phyloP scores from a whole-genome alignment of 2,329 filamentous ascomycete genomes.

The Fusarium camptoceras region DNA sequence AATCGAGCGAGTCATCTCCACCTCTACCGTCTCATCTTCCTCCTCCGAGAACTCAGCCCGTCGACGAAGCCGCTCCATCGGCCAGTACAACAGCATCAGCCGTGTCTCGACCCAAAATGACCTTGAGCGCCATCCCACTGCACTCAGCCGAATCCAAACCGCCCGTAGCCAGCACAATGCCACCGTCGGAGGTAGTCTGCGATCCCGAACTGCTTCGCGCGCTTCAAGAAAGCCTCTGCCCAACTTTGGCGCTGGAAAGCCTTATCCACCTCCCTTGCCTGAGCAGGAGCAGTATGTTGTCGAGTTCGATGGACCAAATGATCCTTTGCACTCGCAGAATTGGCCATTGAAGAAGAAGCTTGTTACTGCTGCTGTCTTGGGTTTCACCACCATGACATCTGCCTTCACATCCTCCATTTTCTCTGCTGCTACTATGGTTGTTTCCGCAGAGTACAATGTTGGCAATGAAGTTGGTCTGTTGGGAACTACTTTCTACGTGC shows the following conservation, averaged over 20 bases:
- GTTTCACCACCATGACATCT: conserved; percentile 77
- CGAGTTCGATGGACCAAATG: conserved; percentile 85
- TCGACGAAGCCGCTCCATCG: conserved; percentile 30
- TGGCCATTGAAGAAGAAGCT: conserved; percentile 86
- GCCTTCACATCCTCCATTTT: conserved; percentile 83
- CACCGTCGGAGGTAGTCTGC: conserved; percentile 71
- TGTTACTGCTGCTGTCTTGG: conserved; percentile 74
- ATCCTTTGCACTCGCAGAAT: conserved; percentile 88
- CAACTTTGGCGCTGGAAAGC: conserved; percentile 78
- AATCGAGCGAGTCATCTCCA: conserved; percentile 70
- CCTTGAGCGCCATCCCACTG: conserved; percentile 76
- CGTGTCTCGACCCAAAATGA: conserved; percentile 74
- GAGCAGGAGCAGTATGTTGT: conserved; percentile 82
- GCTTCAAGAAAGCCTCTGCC: conserved; percentile 71
- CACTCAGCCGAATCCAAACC: conserved; percentile 77
- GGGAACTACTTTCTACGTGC: conserved; percentile 76
- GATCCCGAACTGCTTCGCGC: conserved; percentile 55
- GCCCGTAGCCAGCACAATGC: conserved; percentile 75
- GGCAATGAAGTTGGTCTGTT: conserved; percentile 71
- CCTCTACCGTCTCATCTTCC: conserved; percentile 62
- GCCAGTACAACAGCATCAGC: conserved; percentile 62
- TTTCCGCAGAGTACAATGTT: conserved; percentile 71
- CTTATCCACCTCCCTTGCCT: conserved; percentile 76
- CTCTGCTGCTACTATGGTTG: conserved; percentile 70
- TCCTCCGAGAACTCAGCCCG: conserved; percentile 54